Percentiles rank a stretch among this genome's conserved stretches.
These are phyloP conservation scores for Mycena alexandri DNA, from an alignment of 768 basidiomycete genomes.

Conservation along the genomic window DNA sequence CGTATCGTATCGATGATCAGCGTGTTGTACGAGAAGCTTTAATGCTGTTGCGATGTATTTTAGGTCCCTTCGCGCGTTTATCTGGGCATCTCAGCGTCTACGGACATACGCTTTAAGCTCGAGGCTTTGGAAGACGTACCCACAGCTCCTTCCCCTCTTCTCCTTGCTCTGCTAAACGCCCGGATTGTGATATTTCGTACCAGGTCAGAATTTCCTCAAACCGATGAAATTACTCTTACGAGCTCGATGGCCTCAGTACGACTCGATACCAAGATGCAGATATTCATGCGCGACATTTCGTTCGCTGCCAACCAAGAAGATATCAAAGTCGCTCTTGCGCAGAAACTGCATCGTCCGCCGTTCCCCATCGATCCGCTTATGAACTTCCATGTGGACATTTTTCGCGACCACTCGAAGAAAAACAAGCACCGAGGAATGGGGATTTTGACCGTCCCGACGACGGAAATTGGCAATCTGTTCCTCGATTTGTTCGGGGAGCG, in stretches of 20 bases:
- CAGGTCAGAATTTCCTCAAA: constrained; percentile 9
- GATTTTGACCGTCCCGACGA: constrained; percentile 47
- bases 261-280: constrained; percentile 43
- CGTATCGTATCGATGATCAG: constrained; percentile 32
- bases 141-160: constrained; percentile 4
- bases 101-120: constrained; percentile 16
- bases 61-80: constrained; percentile 29
- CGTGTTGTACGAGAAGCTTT: constrained; percentile 29
- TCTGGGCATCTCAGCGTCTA: constrained; percentile 24
- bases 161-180: background rate
- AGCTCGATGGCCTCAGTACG: background rate
- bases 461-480: constrained; percentile 40
- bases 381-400: constrained; percentile 52
- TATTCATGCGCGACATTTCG: constrained; percentile 50
- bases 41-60: constrained; percentile 35
- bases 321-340: constrained; percentile 48
- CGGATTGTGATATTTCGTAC: background rate
- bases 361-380: constrained; percentile 43
- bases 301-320: constrained; percentile 47
- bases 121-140: background rate
- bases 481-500: constrained; percentile 42
- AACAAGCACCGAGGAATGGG: constrained; percentile 35
- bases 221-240: background rate
- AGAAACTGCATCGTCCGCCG: constrained; percentile 49
- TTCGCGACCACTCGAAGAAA: constrained; percentile 37